Conservation (phyloP, 257 asterid genomes). For the Galeopsis tetrahit region DNA sequence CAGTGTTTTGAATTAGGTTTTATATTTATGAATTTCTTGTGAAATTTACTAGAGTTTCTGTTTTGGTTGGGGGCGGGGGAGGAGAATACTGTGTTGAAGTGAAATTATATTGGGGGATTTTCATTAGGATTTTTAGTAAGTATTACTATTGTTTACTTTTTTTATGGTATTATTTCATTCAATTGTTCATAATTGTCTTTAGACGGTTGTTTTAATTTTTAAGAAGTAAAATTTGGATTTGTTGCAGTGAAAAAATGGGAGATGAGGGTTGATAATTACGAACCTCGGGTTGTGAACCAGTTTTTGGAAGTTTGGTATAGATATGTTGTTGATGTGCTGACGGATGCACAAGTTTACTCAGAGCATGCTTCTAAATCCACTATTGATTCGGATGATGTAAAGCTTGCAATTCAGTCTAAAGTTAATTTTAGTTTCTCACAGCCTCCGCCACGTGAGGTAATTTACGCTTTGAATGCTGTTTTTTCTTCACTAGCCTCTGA, state of each 20-base stretch:
- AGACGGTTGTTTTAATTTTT: no score
- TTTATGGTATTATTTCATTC: no score
- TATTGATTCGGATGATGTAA: slow-evolving; percentile 82
- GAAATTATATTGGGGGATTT: background rate
- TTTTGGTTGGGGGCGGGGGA: background rate
- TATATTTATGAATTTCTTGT: background rate
- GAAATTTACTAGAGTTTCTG: slow-evolving; percentile 11
- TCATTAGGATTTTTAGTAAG: no score
- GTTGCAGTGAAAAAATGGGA: slow-evolving; percentile 49
- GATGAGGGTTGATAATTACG: slow-evolving; percentile 81
- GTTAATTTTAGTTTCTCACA: slow-evolving; percentile 90
- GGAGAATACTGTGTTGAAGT: background rate
- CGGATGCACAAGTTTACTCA: slow-evolving; percentile 84
- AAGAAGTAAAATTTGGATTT: slow-evolving; percentile 10
- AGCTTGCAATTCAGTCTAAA: slow-evolving; percentile 87
- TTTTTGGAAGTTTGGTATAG: slow-evolving; percentile 83
- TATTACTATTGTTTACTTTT: no score
- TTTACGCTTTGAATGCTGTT: background rate
- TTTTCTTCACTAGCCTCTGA: background rate
- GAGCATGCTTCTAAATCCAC: slow-evolving; percentile 79
- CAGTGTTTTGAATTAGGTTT: background rate
- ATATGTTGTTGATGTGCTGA: slow-evolving; percentile 73
- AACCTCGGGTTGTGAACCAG: slow-evolving; percentile 86
- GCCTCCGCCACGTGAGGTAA: slow-evolving; percentile 94
- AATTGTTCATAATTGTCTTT: no score